These are phyloP conservation scores for Chrysoporthe austroafricana DNA, from an alignment of 2,329 filamentous ascomycete species.

Conservation along the genomic window DNA sequence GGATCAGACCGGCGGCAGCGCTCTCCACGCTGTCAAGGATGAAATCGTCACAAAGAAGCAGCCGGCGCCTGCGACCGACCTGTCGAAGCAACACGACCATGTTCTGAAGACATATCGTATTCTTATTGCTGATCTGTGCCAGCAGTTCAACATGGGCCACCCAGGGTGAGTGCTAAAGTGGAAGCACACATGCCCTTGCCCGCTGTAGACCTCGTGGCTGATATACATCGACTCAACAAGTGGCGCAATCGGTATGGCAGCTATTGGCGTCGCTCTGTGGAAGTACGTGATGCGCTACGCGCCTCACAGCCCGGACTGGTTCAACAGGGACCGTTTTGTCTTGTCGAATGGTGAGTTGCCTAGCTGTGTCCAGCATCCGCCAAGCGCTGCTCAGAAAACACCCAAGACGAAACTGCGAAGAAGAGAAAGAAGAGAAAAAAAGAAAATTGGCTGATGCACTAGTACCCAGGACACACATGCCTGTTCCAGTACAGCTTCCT, in stretches of 20 bases:
- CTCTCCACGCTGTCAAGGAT: slow-evolving; percentile 15
- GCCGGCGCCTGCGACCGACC: background rate
- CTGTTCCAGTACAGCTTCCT: slow-evolving; percentile 55
- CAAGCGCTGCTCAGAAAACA: background rate
- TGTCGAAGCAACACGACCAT: slow-evolving; percentile 40
- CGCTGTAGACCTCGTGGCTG: background rate
- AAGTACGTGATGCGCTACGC: slow-evolving; percentile 64
- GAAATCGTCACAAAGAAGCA: slow-evolving; percentile 21
- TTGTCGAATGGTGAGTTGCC: slow-evolving; percentile 53
- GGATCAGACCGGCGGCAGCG: slow-evolving; percentile 6
- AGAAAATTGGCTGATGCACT: background rate
- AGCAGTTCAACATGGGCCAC: slow-evolving; percentile 72
- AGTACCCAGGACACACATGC: slow-evolving; percentile 46
- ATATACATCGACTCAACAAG: slow-evolving; percentile 1
- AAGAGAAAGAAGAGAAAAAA: background rate
- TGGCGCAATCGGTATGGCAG: slow-evolving; percentile 42
- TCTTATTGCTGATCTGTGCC: slow-evolving; percentile 69
- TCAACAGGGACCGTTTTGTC: slow-evolving; percentile 64
- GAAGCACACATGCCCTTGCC: background rate
- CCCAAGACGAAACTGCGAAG: background rate
- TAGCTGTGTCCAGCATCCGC: background rate
- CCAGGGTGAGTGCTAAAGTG: slow-evolving; percentile 55
- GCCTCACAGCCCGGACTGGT: slow-evolving; percentile 54
- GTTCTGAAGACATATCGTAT: slow-evolving; percentile 64
- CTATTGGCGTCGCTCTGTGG: slow-evolving; percentile 50